Conservation (phyloP, 345 rosid species). For the Moringa oleifera region DNA sequence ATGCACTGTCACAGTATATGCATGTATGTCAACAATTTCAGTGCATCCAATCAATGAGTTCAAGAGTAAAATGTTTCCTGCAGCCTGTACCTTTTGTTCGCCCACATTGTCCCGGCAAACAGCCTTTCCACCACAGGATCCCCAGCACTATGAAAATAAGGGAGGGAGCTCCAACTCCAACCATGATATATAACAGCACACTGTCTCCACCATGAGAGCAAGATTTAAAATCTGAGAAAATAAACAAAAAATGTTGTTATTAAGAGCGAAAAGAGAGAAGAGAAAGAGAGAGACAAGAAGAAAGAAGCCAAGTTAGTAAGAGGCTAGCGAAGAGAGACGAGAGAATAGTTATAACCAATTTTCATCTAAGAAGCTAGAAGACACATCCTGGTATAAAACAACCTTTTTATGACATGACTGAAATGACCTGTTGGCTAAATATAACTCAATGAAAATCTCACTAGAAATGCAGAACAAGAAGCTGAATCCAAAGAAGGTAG, state of each 20-base stretch:
- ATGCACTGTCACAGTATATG: too few relatives aligned
- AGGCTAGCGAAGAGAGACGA: too few relatives aligned
- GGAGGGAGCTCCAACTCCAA: constrained; percentile 24
- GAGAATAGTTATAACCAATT: background rate
- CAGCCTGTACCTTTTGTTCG: constrained; percentile 19
- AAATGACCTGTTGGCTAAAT: too few relatives aligned
- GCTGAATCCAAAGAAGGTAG: background rate
- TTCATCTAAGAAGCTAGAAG: too few relatives aligned
- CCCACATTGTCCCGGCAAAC: constrained; percentile 9
- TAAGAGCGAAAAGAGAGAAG: constrained; percentile 1
- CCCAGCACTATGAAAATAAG: constrained; percentile 21
- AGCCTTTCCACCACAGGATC: constrained; percentile 32
- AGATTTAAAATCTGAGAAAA: constrained; percentile 28
- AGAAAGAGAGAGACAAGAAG: constrained; percentile 1
- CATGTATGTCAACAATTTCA: too few relatives aligned
- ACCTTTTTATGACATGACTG: too few relatives aligned
- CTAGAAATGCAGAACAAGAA: background rate
- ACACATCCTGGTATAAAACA: too few relatives aligned
- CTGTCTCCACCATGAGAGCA: constrained; percentile 18
- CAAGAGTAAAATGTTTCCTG: background rate
- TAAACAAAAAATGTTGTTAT: constrained; percentile 1
- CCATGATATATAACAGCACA: constrained; percentile 12
- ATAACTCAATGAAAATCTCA: too few relatives aligned
- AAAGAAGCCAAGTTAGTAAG: too few relatives aligned
- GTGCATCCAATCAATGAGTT: constrained; percentile 3